These are phyloP conservation scores for Daldinia bambusicola DNA, from an alignment of 495 filamentous ascomycete genomes.

Conservation along the genomic window DNA sequence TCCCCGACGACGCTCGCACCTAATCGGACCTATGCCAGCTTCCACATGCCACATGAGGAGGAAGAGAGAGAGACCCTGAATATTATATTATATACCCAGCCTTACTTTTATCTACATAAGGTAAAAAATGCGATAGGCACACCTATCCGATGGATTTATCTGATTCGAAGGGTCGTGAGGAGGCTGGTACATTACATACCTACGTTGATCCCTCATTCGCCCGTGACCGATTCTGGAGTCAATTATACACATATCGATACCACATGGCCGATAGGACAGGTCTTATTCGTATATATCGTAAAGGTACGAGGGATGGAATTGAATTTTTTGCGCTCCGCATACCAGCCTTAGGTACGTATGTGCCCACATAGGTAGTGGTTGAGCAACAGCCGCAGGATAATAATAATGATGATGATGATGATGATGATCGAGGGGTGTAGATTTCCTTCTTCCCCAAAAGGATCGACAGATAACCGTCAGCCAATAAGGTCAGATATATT, in stretches of 20 bases:
- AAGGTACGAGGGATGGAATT: background rate
- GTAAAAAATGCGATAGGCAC: background rate
- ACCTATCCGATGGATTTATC: background rate
- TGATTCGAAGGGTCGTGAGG: background rate
- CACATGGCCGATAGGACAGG: conserved; percentile 37
- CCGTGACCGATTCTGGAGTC: conserved; percentile 16
- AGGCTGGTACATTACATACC: background rate
- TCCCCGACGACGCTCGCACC: conserved; percentile 4
- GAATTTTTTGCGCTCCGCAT: background rate
- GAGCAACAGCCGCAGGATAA: conserved; percentile 33
- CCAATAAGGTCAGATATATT: conserved; percentile 38
- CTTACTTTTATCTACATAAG: conserved; percentile 1
- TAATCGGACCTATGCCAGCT: conserved; percentile 31
- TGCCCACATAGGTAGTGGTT: too few relatives aligned
- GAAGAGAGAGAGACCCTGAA: background rate
- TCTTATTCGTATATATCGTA: background rate
- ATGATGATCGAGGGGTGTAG: conserved; percentile 20
- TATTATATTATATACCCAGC: conserved; percentile 13
- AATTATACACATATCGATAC: too few relatives aligned
- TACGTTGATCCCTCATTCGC: background rate
- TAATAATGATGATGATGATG: conserved; percentile 3
- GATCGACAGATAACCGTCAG: conserved; percentile 41
- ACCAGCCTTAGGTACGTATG: too few relatives aligned
- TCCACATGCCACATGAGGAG: conserved; percentile 6
- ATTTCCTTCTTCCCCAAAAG: conserved; percentile 22